Percentiles rank a stretch among this genome's conserved stretches.
These are phyloP conservation scores for Porcisia hertigi DNA, from an alignment of 208 protist species.

Conservation along the genomic window DNA sequence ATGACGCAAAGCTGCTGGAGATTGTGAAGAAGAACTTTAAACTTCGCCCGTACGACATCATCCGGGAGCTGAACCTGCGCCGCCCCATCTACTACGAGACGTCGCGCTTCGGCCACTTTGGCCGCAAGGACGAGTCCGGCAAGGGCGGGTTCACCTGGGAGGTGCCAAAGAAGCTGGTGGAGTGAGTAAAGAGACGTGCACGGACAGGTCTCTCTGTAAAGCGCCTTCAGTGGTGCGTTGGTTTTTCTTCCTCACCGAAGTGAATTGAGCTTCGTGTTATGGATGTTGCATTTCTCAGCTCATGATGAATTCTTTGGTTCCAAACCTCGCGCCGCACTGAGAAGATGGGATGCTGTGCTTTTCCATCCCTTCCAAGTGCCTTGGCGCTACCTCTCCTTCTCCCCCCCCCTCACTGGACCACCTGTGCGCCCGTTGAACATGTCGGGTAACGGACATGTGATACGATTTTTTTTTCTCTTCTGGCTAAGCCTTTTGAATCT, in stretches of 20 bases:
- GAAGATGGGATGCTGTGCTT: no score
- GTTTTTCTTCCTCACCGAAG: no score
- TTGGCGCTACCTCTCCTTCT: no score
- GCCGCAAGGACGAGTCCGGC: constrained; percentile 88
- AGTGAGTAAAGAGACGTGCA: constrained; percentile 27
- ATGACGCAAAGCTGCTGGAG: constrained; percentile 69
- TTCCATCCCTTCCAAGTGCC: no score
- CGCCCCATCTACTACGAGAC: constrained; percentile 98
- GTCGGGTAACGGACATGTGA: constrained; percentile 32
- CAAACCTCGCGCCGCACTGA: no score
- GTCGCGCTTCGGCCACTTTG: constrained; percentile 99
- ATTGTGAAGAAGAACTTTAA: constrained; percentile 99
- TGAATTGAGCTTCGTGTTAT: no score
- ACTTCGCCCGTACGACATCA: constrained; percentile 97
- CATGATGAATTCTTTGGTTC: no score
- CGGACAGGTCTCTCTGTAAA: no score
- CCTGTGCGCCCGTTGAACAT: constrained; percentile 4
- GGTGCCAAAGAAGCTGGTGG: constrained; percentile 94
- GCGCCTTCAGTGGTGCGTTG: no score
- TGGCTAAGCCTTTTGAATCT: not conserved
- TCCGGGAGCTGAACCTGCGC: constrained; percentile 95
- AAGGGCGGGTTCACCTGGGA: constrained; percentile 98
- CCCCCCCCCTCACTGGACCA: no score
- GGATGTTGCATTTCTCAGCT: no score
- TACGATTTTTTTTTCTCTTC: not conserved